Base-by-base conservation (phyloP, 2,329 filamentous ascomycete species). In the Cryphonectria nitschkei region DNA sequence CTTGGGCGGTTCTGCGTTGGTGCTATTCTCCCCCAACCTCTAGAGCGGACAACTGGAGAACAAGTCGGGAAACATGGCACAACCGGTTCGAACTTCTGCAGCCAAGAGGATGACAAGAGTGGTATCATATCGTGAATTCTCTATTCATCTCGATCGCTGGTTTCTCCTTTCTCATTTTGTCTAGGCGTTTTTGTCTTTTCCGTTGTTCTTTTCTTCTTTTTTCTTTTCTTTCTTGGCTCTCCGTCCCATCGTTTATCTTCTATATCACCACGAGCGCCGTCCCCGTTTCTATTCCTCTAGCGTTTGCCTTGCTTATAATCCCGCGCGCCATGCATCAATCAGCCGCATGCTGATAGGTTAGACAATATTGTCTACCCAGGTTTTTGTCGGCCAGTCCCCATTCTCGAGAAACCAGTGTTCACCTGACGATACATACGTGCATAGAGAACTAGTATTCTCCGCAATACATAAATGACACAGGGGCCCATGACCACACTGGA, bases 71-170 rank as follows among this genome's bases (percentile, higher is more conserved):
- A 54, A 54, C 50, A 26, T 26, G 52, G 29, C 26, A 32, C 54
- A 32, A n/a, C 14, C 29, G 54, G 34, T 19, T 1, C 29, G 13
- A 16, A 29, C 54, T 34, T 58, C 26, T 16, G 34, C 14, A 54
- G 26, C 14, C 58, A 11, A 14, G 19, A n/a, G 1, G 16, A 61
- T 1, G 58, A 61, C 58, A 22, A 3, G 2, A 22, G 58, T 61
- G 58, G 32, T 61, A 61, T 39, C 58, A 61, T 39, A 61, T n/a
- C 32, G 32, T 8, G 39, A 37, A 39, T 11, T n/a, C 34, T 61
- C 58, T 39, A 61, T 61, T 37, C 58, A 34, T 39, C 58, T 61
- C 37, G 58, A n/a, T 61, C 9, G 58, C 58, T 61, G 34, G 46
- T 32, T 8, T 22, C 46, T 50, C 29, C n/a, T 14, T 14, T 43